Evolutionary conservation across 352 stramenopile species (phyloP).

Genomic region (Globisporangium rhizosaccharum): DNA sequence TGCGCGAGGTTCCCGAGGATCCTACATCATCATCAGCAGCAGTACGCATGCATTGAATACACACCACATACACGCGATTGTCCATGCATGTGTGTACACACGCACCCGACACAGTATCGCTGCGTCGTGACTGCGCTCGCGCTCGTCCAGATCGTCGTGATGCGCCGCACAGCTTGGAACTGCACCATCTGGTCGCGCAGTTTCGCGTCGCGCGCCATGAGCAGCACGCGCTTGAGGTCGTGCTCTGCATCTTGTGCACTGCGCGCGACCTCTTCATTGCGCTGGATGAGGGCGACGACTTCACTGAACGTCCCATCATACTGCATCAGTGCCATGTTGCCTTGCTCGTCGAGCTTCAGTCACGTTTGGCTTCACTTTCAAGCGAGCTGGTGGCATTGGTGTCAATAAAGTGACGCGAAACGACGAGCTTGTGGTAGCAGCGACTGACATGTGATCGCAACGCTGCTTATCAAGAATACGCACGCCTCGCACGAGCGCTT

Average conservation of each 20-base stretch:
- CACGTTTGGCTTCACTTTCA: too few species aligned
- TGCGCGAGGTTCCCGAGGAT: constrained; percentile 62
- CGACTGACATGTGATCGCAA: too few species aligned
- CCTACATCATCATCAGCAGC: constrained; percentile 15
- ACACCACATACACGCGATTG: neutral
- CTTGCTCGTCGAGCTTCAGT: too few species aligned
- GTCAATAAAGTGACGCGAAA: too few species aligned
- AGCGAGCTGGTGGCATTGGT: too few species aligned
- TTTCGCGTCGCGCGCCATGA: constrained; percentile 38
- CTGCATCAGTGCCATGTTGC: neutral
- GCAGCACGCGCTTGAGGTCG: constrained; percentile 47
- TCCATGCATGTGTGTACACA: neutral
- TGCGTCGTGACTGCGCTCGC: constrained; percentile 16
- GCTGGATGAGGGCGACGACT: constrained; percentile 39
- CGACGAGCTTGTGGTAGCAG: too few species aligned
- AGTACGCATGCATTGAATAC: neutral
- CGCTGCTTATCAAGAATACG: too few species aligned
- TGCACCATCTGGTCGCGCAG: constrained; percentile 56
- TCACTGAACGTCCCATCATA: constrained; percentile 42
- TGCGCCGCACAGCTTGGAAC: constrained; percentile 43
- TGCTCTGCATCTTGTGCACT: constrained; percentile 34
- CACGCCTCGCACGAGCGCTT: too few species aligned
- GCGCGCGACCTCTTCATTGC: constrained; percentile 38
- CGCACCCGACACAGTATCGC: constrained; percentile 28
- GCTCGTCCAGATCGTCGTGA: constrained; percentile 33